Base-by-base conservation (phyloP, 2,329 filamentous ascomycete genomes). In the Corinectria fuckeliana region DNA sequence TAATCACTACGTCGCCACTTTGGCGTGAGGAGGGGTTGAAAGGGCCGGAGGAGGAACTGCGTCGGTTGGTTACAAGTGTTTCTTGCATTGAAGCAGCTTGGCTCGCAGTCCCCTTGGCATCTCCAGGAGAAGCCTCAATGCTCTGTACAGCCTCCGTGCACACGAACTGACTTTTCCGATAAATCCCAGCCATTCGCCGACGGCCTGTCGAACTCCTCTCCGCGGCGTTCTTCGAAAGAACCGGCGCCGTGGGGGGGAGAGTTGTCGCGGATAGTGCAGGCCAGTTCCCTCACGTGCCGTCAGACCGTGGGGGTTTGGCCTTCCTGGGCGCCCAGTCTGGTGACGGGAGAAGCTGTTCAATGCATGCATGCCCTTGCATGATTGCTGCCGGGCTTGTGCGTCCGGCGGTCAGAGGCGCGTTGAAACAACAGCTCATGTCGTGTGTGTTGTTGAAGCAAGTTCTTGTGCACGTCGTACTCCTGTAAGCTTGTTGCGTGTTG, bases 261-360 rank as follows among this genome's bases (percentile, higher is more conserved):
- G 44, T 36, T 25, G n/a, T 51, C 26, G 56, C 56, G 50, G 50
- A 30, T 54, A 69, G 58, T 68, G 66, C 66, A 69, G 64, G 9
- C 55, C 50, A 14, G 47, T 32, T 21, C 56, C 38, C 67, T 69
- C 67, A 69, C 67, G 67, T 69, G 66, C 56, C 30, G 49, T 36
- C 5, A 23, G 34, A 23, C 48, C 57, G 67, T 69, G 66, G 67
- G 67, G 66, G 62, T 48, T 21, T 34, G 30, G 20, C 14, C 8
- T 45, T 7, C n/a, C n/a, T 13, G 21, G 10, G 11, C 20, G 32
- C 14, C 21, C 13, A 49, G 39, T 49, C 56, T 38, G 50, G 20
- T 50, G 39, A 42, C 25, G 39, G 20, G 38, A 54, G n/a, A n/a
- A n/a, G n/a, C n/a, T 45, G 50, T 23, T 42, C 8, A 42, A 42